Base-by-base conservation (phyloP, 2,329 filamentous ascomycete species). In the Fusarium sp. region DNA sequence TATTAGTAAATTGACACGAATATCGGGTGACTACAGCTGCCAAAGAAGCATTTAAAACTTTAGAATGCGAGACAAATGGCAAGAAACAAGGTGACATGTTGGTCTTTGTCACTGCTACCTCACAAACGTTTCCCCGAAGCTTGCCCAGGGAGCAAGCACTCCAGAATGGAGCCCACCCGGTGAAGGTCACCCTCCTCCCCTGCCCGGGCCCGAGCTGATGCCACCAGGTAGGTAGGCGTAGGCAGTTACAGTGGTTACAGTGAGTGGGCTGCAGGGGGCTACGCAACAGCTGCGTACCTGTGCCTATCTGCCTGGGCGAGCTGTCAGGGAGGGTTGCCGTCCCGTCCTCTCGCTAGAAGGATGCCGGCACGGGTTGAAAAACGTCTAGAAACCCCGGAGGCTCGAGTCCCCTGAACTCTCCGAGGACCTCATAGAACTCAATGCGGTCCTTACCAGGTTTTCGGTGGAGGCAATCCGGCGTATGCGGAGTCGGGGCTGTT, bases 401-500 rank as follows among this genome's bases (percentile, higher is more conserved):
- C 48, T 54, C 48, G 39, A 50, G 39, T 65, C 54, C 41, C 63
- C 63, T 65, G 63, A 65, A 65, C 63, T 65, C 24, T 58, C 39
- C 45, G 29, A 63, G 60, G 45, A 39, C 29, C 31, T 63, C 59
- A 62, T 45, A 29, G 58, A 60, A 39, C 33, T 41, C 60, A 29
- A 37, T 35, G 63, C 37, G 35, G 54, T 27, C 31, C 54, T 48
- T 43, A 33, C 56, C 56, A 29, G 61, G 61, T 64, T 56, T 64
- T 64, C 61, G 41, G 61, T 43, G 48, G 48, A 52, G 68, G 62
- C 68, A 59, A 29, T 62, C 58, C 60, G 60, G 68, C 58, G 65
- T 52, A 39, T 63, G 71, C 63, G 71, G 68, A 73, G 69, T 59
- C 66, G 66, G 27, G 65, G 62, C 54, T 69, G 57, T 35, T 52